Evolutionary conservation across 2,329 filamentous ascomycete genomes (phyloP), one percentile per base, ranked within the genome.

Genomic region (Xylaria sp.): DNA sequence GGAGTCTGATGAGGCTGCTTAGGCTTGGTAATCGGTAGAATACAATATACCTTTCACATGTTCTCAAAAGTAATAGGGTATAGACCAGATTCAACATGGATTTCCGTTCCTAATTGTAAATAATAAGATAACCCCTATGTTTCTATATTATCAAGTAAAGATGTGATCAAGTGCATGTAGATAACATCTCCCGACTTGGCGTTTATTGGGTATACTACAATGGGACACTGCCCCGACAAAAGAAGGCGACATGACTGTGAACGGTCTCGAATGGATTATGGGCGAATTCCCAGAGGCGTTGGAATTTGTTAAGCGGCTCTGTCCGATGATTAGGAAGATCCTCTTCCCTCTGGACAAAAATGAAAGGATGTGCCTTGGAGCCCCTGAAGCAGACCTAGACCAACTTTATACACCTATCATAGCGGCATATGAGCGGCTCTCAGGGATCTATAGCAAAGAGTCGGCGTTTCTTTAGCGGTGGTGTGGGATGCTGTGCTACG

Each of bases 351-450:
- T 65, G 3, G 53, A 49, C n/a, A 45, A 58, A 13, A n/a, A 44
- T 4, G 51, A 20, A 25, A 59, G 53, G 4, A 17, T 63, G 20
- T 27, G 20, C 27, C 65, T 61, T 56, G 57, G 56, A 29, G 54
- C 61, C 45, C 44, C 56, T 27, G 6, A 20, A 33, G 61, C 56
- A 57, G 38, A 61, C 9, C 38, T 51, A 5, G 22, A 61, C 13
- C 45, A 64, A 56, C 61, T 67, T 27, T 65, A 67, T n/a, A 49
- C 1, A 6, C 57, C 56, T 10, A 61, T 67, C 3, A 64, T 64
- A 10, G 38, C 38, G 13, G 38, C 38, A 17, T 39, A 13, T 39
- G 38, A 39, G n/a, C n/a, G n/a, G n/a, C n/a, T n/a, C n/a, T n/a
- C n/a, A n/a, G n/a, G n/a, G n/a, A n/a, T n/a, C n/a, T n/a, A n/a